A percentile compares a stretch with the other conserved stretches of the same genome.
Evolutionary conservation across 805 yeast species (phyloP).

Genomic region (Wickerhamomyces strasburgensis): DNA sequence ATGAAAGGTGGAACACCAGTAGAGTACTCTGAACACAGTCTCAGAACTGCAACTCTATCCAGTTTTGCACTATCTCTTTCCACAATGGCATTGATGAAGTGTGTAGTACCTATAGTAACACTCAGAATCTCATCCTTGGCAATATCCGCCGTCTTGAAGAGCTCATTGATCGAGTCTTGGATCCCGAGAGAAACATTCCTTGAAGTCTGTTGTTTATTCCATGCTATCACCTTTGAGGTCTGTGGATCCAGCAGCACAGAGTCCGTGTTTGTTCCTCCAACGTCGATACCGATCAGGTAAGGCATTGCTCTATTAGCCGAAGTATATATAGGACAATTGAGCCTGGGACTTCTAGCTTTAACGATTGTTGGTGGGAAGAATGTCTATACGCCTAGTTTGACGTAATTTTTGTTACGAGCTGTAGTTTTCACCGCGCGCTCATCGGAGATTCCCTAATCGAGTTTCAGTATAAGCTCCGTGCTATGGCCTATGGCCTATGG

Average conservation of each 20-base stretch:
- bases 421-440: too few relatives aligned
- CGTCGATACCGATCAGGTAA: conserved; percentile 42
- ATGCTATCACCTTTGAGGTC: conserved; percentile 25
- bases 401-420: too few relatives aligned
- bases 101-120: conserved; percentile 49
- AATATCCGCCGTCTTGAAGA: conserved; percentile 25
- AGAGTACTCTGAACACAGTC: conserved; percentile 41
- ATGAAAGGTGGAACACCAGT: conserved; percentile 35
- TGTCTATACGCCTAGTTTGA: too few relatives aligned
- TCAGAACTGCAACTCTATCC: conserved; percentile 40
- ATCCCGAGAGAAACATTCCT: conserved; percentile 41
- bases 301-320: conserved; percentile 7
- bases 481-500: too few relatives aligned
- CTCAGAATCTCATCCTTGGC: conserved; percentile 32
- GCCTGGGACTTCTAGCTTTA: too few relatives aligned
- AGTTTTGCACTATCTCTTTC: conserved; percentile 39
- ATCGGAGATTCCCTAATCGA: too few relatives aligned
- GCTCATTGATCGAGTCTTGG: conserved; percentile 29
- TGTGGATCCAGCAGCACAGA: conserved; percentile 40
- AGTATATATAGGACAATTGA: too few relatives aligned
- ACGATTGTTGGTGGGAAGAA: too few relatives aligned
- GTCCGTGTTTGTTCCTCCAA: conserved; percentile 50
- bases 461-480: too few relatives aligned
- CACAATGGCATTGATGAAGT: conserved; percentile 46
- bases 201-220: conserved; percentile 41